phyloP scores from a whole-genome alignment of 345 rosid species.

The Eucalyptus grandis region DNA sequence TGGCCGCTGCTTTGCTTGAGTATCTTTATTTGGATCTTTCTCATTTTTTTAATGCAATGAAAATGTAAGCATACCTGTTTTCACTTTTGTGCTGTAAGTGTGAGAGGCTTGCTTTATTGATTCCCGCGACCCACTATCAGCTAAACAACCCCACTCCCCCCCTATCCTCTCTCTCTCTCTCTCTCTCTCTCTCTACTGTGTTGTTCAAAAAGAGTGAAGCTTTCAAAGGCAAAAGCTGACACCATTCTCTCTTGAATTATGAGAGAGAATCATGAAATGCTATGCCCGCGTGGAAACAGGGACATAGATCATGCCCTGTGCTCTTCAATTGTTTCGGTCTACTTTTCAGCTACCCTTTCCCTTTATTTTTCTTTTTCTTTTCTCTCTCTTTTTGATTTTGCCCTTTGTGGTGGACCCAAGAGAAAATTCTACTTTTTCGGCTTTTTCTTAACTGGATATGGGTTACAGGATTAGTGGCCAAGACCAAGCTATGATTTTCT shows the following conservation, averaged over 20 bases:
- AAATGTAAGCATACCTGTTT: background rate
- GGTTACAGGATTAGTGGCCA: background rate
- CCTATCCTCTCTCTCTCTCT: background rate
- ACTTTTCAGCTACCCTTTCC: background rate
- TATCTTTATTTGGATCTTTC: background rate
- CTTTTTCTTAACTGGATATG: background rate
- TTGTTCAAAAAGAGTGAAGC: background rate
- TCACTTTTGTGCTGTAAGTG: background rate
- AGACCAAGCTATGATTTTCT: background rate
- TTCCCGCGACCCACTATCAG: background rate
- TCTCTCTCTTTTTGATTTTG: background rate
- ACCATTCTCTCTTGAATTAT: background rate
- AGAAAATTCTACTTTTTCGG: background rate
- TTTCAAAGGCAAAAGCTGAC: constrained; percentile 4
- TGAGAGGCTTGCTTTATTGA: background rate
- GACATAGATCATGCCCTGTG: background rate
- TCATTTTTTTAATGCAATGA: background rate
- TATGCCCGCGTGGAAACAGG: background rate
- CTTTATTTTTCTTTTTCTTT: background rate
- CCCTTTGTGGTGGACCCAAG: background rate
- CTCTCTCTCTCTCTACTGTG: background rate
- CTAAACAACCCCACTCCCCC: background rate
- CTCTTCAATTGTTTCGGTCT: background rate
- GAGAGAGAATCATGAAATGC: background rate
- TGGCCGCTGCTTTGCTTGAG: background rate